These are phyloP conservation scores for Russula ochroleuca DNA, from an alignment of 768 basidiomycete species.

Conservation along the genomic window DNA sequence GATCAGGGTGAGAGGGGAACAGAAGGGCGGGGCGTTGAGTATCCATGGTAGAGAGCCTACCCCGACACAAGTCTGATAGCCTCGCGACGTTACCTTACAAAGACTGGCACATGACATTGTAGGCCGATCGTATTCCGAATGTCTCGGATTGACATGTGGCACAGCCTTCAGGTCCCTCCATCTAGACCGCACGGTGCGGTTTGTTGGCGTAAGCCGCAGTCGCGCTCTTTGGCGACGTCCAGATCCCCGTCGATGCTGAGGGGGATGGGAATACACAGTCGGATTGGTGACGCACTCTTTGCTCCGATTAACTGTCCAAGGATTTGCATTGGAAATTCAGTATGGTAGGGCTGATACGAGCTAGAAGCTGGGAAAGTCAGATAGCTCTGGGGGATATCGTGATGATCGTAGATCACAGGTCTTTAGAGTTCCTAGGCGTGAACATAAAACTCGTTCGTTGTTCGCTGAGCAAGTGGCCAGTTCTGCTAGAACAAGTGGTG, in stretches of 20 bases:
- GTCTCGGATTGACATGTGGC: slow-evolving; percentile 9
- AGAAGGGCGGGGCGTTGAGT: neutral
- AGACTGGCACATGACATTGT: neutral
- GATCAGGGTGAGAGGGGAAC: neutral
- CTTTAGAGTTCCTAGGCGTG: neutral
- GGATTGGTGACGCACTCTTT: neutral
- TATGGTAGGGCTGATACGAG: neutral
- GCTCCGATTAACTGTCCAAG: slow-evolving; percentile 8
- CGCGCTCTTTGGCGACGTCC: neutral
- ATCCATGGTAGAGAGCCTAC: neutral
- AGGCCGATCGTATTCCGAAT: neutral
- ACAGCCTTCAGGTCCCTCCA: slow-evolving; percentile 16
- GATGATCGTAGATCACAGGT: neutral
- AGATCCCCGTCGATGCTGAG: slow-evolving; percentile 3
- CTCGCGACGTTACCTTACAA: neutral
- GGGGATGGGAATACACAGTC: neutral
- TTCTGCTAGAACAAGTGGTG: too few species aligned
- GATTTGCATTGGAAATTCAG: slow-evolving; percentile 4
- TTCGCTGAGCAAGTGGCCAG: neutral
- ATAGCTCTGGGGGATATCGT: neutral
- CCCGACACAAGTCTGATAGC: neutral
- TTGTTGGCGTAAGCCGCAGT: neutral
- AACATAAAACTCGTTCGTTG: neutral
- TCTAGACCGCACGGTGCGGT: neutral
- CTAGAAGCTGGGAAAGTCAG: neutral